These are phyloP conservation scores for Aspergillus sparsus DNA, from an alignment of 495 filamentous ascomycete species.

Conservation along the genomic window DNA sequence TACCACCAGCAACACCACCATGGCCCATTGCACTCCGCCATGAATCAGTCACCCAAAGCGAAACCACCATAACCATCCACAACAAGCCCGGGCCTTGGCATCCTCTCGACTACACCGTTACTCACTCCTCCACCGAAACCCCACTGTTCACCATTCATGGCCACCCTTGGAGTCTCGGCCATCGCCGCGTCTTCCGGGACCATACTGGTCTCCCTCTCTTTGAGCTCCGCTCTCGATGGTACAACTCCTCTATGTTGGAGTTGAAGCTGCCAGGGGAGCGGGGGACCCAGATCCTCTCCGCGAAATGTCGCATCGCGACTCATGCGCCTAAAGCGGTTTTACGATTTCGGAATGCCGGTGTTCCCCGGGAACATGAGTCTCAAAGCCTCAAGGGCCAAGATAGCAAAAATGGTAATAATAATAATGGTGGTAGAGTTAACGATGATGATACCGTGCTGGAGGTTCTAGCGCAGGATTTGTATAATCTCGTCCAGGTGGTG, in stretches of 20 bases:
- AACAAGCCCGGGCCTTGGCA: constrained; percentile 26
- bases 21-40: constrained; percentile 21
- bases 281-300: constrained; percentile 10
- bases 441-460: constrained; percentile 17
- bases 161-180: constrained; percentile 21
- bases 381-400: not conserved
- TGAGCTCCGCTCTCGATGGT: constrained; percentile 22
- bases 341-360: constrained; percentile 17
- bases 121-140: constrained; percentile 1
- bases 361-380: no score
- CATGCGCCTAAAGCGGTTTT: constrained; percentile 16
- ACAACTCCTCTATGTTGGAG: constrained; percentile 20
- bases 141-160: constrained; percentile 21
- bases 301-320: constrained; percentile 21
- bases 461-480: constrained; percentile 16
- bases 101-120: constrained; percentile 22
- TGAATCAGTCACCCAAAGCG: constrained; percentile 13
- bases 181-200: constrained; percentile 21
- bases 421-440: not conserved
- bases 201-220: constrained; percentile 22
- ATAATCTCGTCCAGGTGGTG: constrained; percentile 22
- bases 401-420: not conserved
- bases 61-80: constrained; percentile 12
- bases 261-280: constrained; percentile 19
- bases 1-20: constrained; percentile 10